phyloP scores from a whole-genome alignment of 163 green algal genomes.

The Coccomyxa subellipsoidea region DNA sequence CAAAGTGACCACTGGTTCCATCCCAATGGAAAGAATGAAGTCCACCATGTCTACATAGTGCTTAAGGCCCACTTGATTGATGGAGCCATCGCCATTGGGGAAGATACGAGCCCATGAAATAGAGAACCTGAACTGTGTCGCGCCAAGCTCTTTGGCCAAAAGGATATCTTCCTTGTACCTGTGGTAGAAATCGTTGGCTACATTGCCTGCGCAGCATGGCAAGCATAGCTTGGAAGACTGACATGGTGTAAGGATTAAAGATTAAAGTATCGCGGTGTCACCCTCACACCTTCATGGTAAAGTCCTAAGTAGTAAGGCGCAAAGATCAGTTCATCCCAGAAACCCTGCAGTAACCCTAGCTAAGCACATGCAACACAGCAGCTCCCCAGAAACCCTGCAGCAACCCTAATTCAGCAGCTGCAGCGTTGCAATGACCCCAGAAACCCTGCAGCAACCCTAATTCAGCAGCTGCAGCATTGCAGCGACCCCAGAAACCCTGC shows the following conservation, averaged over 20 bases:
- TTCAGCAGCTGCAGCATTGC: no score
- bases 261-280: not conserved
- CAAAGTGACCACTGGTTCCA: constrained; percentile 51
- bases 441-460: not conserved
- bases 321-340: not conserved
- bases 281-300: no score
- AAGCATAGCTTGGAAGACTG: not conserved
- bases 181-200: constrained; percentile 53
- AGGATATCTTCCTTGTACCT: constrained; percentile 48
- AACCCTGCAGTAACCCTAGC: not conserved
- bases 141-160: constrained; percentile 49
- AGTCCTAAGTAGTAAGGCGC: no score
- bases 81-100: constrained; percentile 29
- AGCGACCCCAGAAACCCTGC: not conserved
- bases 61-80: constrained; percentile 40
- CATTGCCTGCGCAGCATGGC: not conserved
- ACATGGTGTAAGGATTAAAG: no score
- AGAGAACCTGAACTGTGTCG: constrained; percentile 59
- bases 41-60: constrained; percentile 65
- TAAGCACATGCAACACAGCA: not conserved
- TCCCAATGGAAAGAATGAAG: constrained; percentile 39
- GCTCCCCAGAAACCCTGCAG: no score
- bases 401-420: no score
- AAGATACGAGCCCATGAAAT: constrained; percentile 62
- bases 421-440: no score